phyloP scores from a whole-genome alignment of 2,329 filamentous ascomycete genomes.

The Endothia cerciana region DNA sequence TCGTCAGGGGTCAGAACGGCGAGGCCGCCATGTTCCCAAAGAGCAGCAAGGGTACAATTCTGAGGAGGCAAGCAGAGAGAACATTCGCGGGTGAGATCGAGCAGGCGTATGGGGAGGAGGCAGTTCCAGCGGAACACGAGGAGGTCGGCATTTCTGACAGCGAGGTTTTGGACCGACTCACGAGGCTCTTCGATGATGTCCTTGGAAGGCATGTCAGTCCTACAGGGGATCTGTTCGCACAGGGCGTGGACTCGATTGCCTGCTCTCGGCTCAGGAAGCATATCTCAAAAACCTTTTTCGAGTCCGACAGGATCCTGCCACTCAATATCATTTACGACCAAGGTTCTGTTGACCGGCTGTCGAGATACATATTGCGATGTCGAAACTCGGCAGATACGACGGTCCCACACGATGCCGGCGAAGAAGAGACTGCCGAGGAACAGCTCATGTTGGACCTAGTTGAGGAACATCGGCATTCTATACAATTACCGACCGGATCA shows the following conservation, averaged over 20 bases:
- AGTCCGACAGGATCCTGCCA: constrained; percentile 42
- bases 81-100: constrained; percentile 52
- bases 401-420: not conserved
- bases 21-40: constrained; percentile 50
- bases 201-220: constrained; percentile 37
- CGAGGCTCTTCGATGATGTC: constrained; percentile 38
- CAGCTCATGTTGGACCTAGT: constrained; percentile 36
- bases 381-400: constrained; percentile 16
- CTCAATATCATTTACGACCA: constrained; percentile 64
- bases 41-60: constrained; percentile 65
- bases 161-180: constrained; percentile 42
- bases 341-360: constrained; percentile 49
- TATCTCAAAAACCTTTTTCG: constrained; percentile 35
- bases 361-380: constrained; percentile 32
- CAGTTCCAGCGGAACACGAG: constrained; percentile 4
- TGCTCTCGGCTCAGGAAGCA: constrained; percentile 55
- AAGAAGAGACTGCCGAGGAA: constrained; percentile 23
- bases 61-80: constrained; percentile 56
- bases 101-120: constrained; percentile 43
- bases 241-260: constrained; percentile 64
- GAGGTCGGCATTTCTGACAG: constrained; percentile 36
- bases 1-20: constrained; percentile 41
- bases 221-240: constrained; percentile 57
- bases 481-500: constrained; percentile 15
- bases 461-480: constrained; percentile 35